These are phyloP conservation scores for Hortiboletus flavorubellus DNA, from an alignment of 768 basidiomycete species.

Conservation along the genomic window DNA sequence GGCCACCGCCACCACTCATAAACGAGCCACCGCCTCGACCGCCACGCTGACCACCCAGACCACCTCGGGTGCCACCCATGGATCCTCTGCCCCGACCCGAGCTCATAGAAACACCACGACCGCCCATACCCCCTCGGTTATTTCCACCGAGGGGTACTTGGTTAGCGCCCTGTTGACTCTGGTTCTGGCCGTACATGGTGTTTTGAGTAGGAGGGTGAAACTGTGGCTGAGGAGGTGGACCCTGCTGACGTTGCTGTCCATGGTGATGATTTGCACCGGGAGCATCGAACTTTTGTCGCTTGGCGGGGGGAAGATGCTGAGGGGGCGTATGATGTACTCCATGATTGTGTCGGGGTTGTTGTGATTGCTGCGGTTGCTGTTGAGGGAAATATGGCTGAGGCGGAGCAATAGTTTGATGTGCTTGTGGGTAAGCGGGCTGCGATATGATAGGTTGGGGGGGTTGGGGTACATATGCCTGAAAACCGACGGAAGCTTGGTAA, in stretches of 20 bases:
- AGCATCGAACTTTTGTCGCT: constrained; percentile 85
- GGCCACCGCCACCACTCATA: constrained; percentile 36
- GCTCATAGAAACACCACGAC: constrained; percentile 37
- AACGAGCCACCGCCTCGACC: constrained; percentile 38
- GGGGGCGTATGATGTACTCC: constrained; percentile 60
- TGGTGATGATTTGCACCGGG: constrained; percentile 49
- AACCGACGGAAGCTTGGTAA: constrained; percentile 67
- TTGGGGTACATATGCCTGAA: constrained; percentile 67
- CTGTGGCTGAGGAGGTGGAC: constrained; percentile 58
- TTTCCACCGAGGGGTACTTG: constrained; percentile 40
- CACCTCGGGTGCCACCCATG: constrained; percentile 43
- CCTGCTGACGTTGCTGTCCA: constrained; percentile 42
- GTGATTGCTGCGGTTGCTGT: constrained; percentile 37
- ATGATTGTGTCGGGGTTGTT: constrained; percentile 48
- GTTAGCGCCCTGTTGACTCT: constrained; percentile 43
- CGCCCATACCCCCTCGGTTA: constrained; percentile 45
- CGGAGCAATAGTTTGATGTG: constrained; percentile 34
- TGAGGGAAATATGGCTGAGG: constrained; percentile 42
- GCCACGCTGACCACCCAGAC: constrained; percentile 41
- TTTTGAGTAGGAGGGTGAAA: constrained; percentile 39
- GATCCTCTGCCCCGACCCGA: constrained; percentile 44
- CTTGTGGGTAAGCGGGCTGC: constrained; percentile 48
- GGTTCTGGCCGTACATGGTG: constrained; percentile 31
- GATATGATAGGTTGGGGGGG: constrained; percentile 48
- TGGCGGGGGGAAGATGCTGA: constrained; percentile 87